Conservation (phyloP, 805 yeast genomes). For the Ogataea zsoltii region DNA sequence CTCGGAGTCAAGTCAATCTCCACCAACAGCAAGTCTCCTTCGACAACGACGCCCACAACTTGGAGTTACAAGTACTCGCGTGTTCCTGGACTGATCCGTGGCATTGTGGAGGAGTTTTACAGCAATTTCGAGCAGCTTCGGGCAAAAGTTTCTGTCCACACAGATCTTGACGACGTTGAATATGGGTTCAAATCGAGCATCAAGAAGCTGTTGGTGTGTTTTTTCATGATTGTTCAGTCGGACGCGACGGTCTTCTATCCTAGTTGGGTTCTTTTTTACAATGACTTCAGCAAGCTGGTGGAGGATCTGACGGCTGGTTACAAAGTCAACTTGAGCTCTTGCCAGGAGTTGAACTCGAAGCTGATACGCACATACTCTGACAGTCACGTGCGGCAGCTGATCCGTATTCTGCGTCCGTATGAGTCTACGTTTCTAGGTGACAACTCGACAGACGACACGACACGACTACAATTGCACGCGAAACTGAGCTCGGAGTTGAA, state of each 20-base stretch:
- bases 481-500: constrained; percentile 14
- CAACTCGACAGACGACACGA: constrained; percentile 16
- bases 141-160: constrained; percentile 6
- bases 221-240: constrained; percentile 29
- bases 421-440: constrained; percentile 21
- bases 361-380: constrained; percentile 15
- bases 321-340: constrained; percentile 21
- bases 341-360: constrained; percentile 25
- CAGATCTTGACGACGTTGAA: constrained; percentile 23
- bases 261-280: constrained; percentile 30
- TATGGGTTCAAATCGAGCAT: constrained; percentile 26
- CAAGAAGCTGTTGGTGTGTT: constrained; percentile 28
- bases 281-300: constrained; percentile 31
- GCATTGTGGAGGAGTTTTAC: constrained; percentile 22
- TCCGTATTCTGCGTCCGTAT: constrained; percentile 17
- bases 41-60: constrained; percentile 6
- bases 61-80: constrained; percentile 18
- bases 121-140: constrained; percentile 20
- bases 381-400: constrained; percentile 8
- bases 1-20: constrained; percentile 24
- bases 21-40: constrained; percentile 18
- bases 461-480: constrained; percentile 8
- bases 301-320: constrained; percentile 22
- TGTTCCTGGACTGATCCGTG: constrained; percentile 15
- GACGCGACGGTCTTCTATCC: constrained; percentile 22